Conservation (phyloP, 1,284 basidiomycete genomes). For the Exobasidium cylindrosporum region DNA sequence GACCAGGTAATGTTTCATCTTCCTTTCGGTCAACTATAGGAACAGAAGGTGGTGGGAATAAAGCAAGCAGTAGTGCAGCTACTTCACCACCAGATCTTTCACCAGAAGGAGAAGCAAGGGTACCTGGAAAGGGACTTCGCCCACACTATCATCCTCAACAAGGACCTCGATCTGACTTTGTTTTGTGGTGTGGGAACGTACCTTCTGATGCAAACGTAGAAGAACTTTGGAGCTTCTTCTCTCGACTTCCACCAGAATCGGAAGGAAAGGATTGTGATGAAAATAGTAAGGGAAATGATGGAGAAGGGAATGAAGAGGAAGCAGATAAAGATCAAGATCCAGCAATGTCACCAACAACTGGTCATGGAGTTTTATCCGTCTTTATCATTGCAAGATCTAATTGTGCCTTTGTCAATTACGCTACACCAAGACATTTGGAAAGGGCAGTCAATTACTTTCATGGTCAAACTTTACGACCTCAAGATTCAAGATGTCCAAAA, state of each 20-base stretch:
- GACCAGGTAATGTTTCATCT: not conserved
- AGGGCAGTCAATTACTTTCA: conserved; percentile 72
- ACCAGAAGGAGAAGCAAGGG: not conserved
- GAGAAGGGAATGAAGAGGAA: not conserved
- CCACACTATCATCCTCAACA: conserved; percentile 1
- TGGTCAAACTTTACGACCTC: conserved; percentile 65
- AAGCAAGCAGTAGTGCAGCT: no score
- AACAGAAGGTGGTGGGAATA: not conserved
- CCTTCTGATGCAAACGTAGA: conserved; percentile 76
- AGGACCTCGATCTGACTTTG: conserved; percentile 74
- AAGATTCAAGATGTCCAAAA: conserved; percentile 70
- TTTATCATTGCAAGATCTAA: conserved; percentile 88
- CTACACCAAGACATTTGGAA: conserved; percentile 65
- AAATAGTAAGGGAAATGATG: conserved; percentile 8
- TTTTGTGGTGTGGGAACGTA: conserved; percentile 92
- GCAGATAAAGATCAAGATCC: not conserved
- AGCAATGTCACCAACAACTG: not conserved
- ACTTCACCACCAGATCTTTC: not conserved
- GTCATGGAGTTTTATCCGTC: conserved; percentile 73
- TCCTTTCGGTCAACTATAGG: not conserved
- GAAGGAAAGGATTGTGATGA: conserved; percentile 16
- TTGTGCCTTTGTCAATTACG: conserved; percentile 89
- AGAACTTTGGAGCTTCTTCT: conserved; percentile 83
- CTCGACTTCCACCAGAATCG: conserved; percentile 23
- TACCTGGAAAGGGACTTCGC: not conserved